Evolutionary conservation across 768 basidiomycete species (phyloP), one percentile per base, ranked within the genome.

Genomic region (Podaxis sp.): DNA sequence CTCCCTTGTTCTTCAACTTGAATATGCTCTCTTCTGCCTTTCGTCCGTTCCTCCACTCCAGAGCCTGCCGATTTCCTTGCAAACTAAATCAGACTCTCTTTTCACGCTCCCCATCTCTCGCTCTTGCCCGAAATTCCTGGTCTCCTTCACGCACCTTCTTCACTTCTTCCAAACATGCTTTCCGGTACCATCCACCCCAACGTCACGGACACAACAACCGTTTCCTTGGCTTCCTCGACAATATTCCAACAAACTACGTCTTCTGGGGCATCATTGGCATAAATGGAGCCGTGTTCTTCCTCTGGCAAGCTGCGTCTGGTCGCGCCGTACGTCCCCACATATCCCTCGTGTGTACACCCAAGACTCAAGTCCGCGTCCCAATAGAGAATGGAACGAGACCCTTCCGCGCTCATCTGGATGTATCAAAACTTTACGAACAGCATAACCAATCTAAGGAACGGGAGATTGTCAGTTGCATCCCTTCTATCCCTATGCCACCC

Each of bases 221-320:
- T 2, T 70, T 74, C 47, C 64, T 76, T 44, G 68, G 67, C 11
- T 78, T 79, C 62, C 70, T 90, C 37, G 79, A 89, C 67, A 70
- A 72, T 2, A 76, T 91, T 3, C 84, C 89, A 9, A 64, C 74
- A 62, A 74, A 81, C 52, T 62, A 71, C 62, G 71, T 91, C 32
- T 79, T 91, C 66, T 88, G 79, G 69, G 78, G 83, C 5, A 85
- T 93, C 52, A 77, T 93, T 14, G 83, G 75, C 3, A 63, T 85
- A 61, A 92, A 92, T 62, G 83, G 78, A 1, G 72, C 73, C 2
- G 83, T 93, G 0, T 93, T 86, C 64, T 70, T 70, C 16, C 74
- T 81, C 61, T 91, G 88, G 88, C 52, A 61, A 38, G 59, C 59
- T 54, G 59, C 76, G 74, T 63, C 74, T 74, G 74, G 77, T 79